phyloP scores from a whole-genome alignment of 768 basidiomycete genomes.

The Phlebiopsis flavidoalba region DNA sequence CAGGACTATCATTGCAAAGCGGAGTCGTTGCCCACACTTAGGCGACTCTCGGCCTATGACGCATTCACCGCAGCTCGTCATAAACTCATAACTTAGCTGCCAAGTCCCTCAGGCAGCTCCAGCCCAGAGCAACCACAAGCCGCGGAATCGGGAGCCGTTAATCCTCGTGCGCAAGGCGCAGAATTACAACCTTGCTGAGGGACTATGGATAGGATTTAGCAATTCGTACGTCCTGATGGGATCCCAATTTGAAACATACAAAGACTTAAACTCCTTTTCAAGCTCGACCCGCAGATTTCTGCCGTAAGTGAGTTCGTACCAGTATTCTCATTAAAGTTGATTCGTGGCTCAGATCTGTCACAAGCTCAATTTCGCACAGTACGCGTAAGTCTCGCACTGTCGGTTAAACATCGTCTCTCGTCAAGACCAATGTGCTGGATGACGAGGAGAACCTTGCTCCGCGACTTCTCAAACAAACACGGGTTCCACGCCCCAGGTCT shows the following conservation, averaged over 20 bases:
- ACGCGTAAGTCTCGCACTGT: neutral
- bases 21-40: neutral
- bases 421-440: conserved; percentile 8
- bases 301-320: neutral
- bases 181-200: conserved; percentile 13
- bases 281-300: neutral
- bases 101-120: neutral
- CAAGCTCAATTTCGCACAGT: neutral
- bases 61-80: neutral
- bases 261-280: neutral
- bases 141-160: neutral
- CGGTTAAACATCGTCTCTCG: neutral
- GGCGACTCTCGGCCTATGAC: neutral
- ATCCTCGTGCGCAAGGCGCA: neutral
- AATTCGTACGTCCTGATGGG: conserved; percentile 18
- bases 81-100: conserved; percentile 4
- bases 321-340: neutral
- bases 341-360: neutral
- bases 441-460: neutral
- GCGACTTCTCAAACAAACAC: neutral
- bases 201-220: conserved; percentile 19
- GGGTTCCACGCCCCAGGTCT: neutral
- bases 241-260: neutral
- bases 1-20: conserved; percentile 6
- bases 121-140: neutral